Base-by-base conservation (phyloP, 345 rosid species). In the Boechera retrofracta region DNA sequence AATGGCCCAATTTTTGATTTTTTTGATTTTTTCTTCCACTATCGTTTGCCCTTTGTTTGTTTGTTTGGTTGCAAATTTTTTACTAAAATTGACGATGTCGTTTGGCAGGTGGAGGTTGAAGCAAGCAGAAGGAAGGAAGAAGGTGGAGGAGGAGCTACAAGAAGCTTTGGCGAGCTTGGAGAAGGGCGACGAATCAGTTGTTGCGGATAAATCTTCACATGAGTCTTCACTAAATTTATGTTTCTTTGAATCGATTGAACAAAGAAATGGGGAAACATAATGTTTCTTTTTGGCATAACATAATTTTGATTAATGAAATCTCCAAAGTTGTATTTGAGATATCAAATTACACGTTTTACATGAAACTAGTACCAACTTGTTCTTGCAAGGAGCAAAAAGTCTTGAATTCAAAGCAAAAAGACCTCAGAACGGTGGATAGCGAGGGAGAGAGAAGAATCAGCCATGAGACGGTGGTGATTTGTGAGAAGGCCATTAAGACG, bases 121-220 rank as follows among this genome's bases (percentile, higher is more conserved):
- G 73, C 55, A 86, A 56, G 85, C 74, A 6, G 95, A 82, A 39
- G 97, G 90, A 45, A 85, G 90, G 86, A 85, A 83, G 89, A 92
- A 85, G 77, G 83, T 92, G 62, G 98, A 94, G 79, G 90, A 76
- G 6, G 98, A 94, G 79, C 64, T 92, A 68, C 83, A 85, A 69
- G 95, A 92, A 72, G 98, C 98, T 1, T 45, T 92, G 66, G 87
- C 77, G 31, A 86, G 69, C 32, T 73, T 94, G 84, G 98, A 94
- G 90, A 83, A 66, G 79, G 16, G 16, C 16, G 16, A 16, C 16
- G 16, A 16, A 16, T 16, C 16, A 16, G 16, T 16, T 16, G 16
- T 16, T 16, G 16, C 16, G 16, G 16, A 16, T 16, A 16, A 16
- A 16, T 16, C 16, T 16, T 16, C 16, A 16, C 16, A 16, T 16